Evolutionary conservation across 768 basidiomycete species (phyloP), one percentile per base, ranked within the genome.

Genomic region (Podaxis mareebaensis): DNA sequence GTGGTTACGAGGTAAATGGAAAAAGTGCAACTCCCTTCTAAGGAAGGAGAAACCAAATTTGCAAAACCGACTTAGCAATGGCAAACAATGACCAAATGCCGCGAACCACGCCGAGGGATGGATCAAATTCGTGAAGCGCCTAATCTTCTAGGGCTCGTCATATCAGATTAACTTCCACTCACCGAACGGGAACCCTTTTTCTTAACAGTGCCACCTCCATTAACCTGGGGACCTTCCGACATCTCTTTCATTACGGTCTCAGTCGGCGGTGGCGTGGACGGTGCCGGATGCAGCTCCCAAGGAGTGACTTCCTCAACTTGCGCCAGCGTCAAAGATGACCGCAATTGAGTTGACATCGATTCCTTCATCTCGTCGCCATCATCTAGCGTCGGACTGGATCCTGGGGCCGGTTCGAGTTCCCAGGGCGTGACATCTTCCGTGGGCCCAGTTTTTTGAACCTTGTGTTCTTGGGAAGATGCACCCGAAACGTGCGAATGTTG

Each of bases 271-370:
- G 36, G 61, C 10, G 38, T 36, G 39, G 65, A 58, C 17, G 74
- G 73, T 38, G 68, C 70, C n/a, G 72, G 70, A 58, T 72, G 67
- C 24, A 75, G 54, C 66, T 74, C 73, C 73, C 73, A 74, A 58
- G 74, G 74, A 38, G 69, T 74, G 17, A 75, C 73, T 46, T 74
- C 73, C 46, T 74, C 72, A 54, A 73, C 58, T 33, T 67, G 67
- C 22, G 70, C 70, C 52, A 72, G 67, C 7, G 69, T 66, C 38
- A 71, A 51, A 26, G 71, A 69, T 30, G 71, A 67, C 3, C 69
- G 69, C 15, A 69, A 64, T 33, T 67, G 65, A 10, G 63, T 53
- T 20, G 68, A 63, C n/a, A 33, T 40, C 24, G 44, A 46, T 24
- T 44, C 42, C 54, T 52, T 62, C 53, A 49, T 53, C 62, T 65